These are phyloP conservation scores for Lactarius pseudohatsudake DNA, from an alignment of 768 basidiomycete species.

Conservation along the genomic window DNA sequence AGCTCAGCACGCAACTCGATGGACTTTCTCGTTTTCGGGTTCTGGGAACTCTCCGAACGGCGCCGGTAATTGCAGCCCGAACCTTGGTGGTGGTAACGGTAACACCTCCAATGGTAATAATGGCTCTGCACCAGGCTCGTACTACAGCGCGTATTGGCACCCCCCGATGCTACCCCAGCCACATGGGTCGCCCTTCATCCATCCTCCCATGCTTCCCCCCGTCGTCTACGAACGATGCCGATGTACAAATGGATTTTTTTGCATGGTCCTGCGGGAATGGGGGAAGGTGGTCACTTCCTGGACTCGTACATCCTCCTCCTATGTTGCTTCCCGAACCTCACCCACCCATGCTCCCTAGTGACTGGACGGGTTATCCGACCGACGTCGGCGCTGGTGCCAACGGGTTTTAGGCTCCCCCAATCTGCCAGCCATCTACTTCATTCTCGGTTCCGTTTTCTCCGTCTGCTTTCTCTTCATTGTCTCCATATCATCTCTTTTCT, in stretches of 20 bases:
- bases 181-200: constrained; percentile 56
- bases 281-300: constrained; percentile 56
- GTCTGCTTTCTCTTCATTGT: not conserved
- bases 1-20: constrained; percentile 64
- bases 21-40: constrained; percentile 58
- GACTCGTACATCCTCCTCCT: constrained; percentile 53
- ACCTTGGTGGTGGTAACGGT: constrained; percentile 1
- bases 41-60: constrained; percentile 48
- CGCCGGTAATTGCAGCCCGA: constrained; percentile 28
- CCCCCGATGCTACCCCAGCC: constrained; percentile 63
- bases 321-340: constrained; percentile 48
- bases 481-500: constrained; percentile 12
- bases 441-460: not conserved
- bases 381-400: constrained; percentile 31
- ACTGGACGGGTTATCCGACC: constrained; percentile 33
- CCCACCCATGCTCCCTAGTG: constrained; percentile 39
- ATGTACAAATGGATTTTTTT: constrained; percentile 73
- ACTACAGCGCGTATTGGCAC: constrained; percentile 66
- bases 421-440: not conserved
- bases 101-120: constrained; percentile 4
- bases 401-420: constrained; percentile 38
- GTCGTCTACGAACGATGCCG: constrained; percentile 38
- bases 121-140: constrained; percentile 39
- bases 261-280: constrained; percentile 64
- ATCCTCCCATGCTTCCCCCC: constrained; percentile 68